Base-by-base conservation (phyloP, 2,329 filamentous ascomycete species). In the Clonostachys sp. region DNA sequence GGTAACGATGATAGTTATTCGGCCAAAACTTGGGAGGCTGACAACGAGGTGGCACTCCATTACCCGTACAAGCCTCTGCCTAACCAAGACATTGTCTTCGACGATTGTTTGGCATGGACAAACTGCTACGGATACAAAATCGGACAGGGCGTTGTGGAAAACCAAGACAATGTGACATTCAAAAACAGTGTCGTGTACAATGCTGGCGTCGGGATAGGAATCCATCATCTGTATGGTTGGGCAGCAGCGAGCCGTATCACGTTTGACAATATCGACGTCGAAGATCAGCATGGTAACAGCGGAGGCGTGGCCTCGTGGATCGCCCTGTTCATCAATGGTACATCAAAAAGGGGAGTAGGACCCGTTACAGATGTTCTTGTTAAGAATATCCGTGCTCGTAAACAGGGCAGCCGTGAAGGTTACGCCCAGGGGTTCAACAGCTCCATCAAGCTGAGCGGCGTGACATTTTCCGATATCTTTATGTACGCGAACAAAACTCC, bases 1-100 rank as follows among this genome's bases (percentile, higher is more conserved):
- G 45, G 36, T 35, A 46, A 46, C 38, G 45, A 46, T n/a, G 45
- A 46, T 30, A 41, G 35, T 17, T 46, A 33, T 24, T 46, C 45
- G n/a, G 17, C 45, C 4, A 46, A 46, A 24, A 42, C 45, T n/a
- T 46, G 45, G 45, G 36, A 12, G 3, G 40, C 24, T 30, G 41
- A 46, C 18, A 34, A n/a, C 3, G 45, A 39, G 12, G 41, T 39
- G 2, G 41, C 45, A 14, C 36, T 46, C n/a, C 45, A 36, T 12
- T 46, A 41, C 14, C 45, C 45, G 4, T 41, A 46, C 20, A 17
- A 36, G 12, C 45, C 45, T 14, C 45, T 20, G 7, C 35, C 7
- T 5, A 36, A 46, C 36, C 9, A 13, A 20, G 45, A 46, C n/a
- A 39, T 46, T 14, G 34, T 46, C 36, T 46, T 46, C 45, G 45